These are phyloP conservation scores for Zelopaecilomyces penicillatus DNA, from an alignment of 2,329 filamentous ascomycete genomes.

Conservation along the genomic window DNA sequence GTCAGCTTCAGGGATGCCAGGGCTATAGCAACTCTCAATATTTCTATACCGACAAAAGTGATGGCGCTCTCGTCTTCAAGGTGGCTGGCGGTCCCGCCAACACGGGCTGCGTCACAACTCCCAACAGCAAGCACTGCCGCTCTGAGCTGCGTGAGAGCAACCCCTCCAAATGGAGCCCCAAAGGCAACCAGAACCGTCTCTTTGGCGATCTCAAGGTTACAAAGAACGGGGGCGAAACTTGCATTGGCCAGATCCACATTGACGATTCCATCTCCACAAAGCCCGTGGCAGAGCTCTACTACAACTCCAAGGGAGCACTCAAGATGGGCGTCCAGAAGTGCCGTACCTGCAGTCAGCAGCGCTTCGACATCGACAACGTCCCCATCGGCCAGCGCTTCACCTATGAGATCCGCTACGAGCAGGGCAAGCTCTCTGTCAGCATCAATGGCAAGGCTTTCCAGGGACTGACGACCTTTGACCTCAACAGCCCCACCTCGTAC, in stretches of 20 bases:
- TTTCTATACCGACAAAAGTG: conserved; percentile 26
- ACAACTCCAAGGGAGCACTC: conserved; percentile 24
- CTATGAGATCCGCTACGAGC: conserved; percentile 30
- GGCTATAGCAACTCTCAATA: conserved; percentile 24
- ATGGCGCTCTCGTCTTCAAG: conserved; percentile 30
- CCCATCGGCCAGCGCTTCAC: conserved; percentile 23
- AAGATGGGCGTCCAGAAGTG: conserved; percentile 29
- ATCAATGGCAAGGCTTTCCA: conserved; percentile 20
- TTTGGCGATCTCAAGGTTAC: conserved; percentile 19
- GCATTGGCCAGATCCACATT: conserved; percentile 32
- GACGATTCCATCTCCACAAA: conserved; percentile 28
- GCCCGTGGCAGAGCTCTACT: conserved; percentile 32
- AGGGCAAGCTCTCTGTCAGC: conserved; percentile 21
- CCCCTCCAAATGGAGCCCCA: conserved; percentile 25
- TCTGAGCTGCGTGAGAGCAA: conserved; percentile 31
- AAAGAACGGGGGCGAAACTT: conserved; percentile 26
- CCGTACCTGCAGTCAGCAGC: conserved; percentile 20
- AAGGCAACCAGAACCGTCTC: conserved; percentile 10
- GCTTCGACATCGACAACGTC: conserved; percentile 24
- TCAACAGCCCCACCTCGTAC: conserved; percentile 24
- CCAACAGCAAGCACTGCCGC: conserved; percentile 32
- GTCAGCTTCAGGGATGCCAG: conserved; percentile 25
- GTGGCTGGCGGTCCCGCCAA: conserved; percentile 25
- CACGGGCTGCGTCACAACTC: conserved; percentile 29
- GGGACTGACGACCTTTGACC: conserved; percentile 18